Conservation (phyloP, 495 filamentous ascomycete genomes). For the Penicillium dipodomyicola region DNA sequence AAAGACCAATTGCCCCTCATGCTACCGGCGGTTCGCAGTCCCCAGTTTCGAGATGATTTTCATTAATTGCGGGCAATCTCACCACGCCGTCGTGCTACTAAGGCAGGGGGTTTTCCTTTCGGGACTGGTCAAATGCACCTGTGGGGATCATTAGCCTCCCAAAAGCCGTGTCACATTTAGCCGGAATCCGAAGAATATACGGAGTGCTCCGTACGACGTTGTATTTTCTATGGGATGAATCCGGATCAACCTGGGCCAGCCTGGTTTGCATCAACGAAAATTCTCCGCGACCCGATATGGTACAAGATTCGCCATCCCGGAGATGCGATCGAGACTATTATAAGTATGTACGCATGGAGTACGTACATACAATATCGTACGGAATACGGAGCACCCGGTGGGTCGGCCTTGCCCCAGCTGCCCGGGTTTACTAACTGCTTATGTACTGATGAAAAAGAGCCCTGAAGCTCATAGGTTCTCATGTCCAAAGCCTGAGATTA, state of each 20-base stretch:
- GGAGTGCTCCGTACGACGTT: not conserved
- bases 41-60: slow-evolving; percentile 21
- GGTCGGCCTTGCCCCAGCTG: not conserved
- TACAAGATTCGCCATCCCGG: not conserved
- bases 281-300: slow-evolving; percentile 6
- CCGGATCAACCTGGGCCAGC: slow-evolving; percentile 1
- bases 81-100: slow-evolving; percentile 17
- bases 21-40: slow-evolving; percentile 8
- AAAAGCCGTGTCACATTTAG: not conserved
- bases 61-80: slow-evolving; percentile 5
- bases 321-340: not conserved
- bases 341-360: not conserved
- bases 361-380: not conserved
- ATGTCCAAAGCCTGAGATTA: slow-evolving; percentile 1
- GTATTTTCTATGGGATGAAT: not conserved
- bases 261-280: slow-evolving; percentile 6
- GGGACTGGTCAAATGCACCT: not conserved
- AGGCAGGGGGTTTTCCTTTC: slow-evolving; percentile 22
- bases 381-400: not conserved
- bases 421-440: not conserved
- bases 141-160: slow-evolving; percentile 15
- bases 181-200: slow-evolving; percentile 3
- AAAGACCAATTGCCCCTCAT: slow-evolving; percentile 9
- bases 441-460: not conserved
- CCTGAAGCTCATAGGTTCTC: too few relatives aligned